phyloP scores from a whole-genome alignment of 2,329 filamentous ascomycete species.

The Uncinocarpus reesii region DNA sequence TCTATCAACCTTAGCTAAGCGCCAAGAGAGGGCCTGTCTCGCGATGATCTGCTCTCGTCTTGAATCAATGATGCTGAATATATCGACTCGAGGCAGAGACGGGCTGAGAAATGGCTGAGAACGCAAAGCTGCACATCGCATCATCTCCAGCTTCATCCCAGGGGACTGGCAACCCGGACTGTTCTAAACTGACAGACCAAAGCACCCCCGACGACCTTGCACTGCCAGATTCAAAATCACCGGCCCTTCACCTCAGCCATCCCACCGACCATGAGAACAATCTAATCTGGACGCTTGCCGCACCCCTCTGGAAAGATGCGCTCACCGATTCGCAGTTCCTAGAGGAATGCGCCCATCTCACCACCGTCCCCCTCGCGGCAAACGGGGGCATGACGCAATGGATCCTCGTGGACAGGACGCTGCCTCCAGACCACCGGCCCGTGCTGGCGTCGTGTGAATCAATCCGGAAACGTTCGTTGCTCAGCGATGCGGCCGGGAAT shows the following conservation, averaged over 20 bases:
- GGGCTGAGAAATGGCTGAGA: too few species aligned
- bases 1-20: too few species aligned
- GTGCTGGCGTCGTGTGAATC: conserved; percentile 57
- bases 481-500: conserved; percentile 30
- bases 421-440: conserved; percentile 37
- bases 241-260: conserved; percentile 37
- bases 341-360: conserved; percentile 48
- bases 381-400: conserved; percentile 52
- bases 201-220: not conserved
- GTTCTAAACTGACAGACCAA: too few species aligned
- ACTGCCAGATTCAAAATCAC: conserved; percentile 16
- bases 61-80: too few species aligned
- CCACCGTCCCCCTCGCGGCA: conserved; percentile 47
- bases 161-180: too few species aligned
- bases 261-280: conserved; percentile 48
- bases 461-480: conserved; percentile 49
- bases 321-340: conserved; percentile 49
- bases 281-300: conserved; percentile 47
- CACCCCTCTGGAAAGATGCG: conserved; percentile 49
- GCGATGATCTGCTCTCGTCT: too few species aligned
- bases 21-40: too few species aligned
- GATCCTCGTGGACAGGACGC: conserved; percentile 48
- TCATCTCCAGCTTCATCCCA: too few species aligned
- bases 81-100: too few species aligned
- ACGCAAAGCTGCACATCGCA: too few species aligned